phyloP scores from a whole-genome alignment of 768 basidiomycete genomes.

The Rubroboletus satanas region DNA sequence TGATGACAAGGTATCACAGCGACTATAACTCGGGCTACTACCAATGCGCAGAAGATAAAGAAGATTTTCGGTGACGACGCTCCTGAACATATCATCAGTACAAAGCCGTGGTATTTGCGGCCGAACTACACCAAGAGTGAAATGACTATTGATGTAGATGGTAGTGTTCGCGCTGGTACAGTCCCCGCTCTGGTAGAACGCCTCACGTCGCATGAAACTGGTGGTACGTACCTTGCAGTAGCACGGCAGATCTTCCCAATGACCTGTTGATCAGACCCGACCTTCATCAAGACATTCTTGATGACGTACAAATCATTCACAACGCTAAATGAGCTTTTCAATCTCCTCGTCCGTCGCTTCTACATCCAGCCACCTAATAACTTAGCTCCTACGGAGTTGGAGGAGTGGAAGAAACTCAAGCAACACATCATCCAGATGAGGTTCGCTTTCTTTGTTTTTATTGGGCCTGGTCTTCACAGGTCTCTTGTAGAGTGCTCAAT shows the following conservation, averaged over 20 bases:
- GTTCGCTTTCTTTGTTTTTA: slow-evolving; percentile 41
- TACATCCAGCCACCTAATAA: slow-evolving; percentile 69
- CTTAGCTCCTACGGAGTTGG: slow-evolving; percentile 54
- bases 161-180: slow-evolving; percentile 82
- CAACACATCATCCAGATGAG: slow-evolving; percentile 83
- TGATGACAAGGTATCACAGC: slow-evolving; percentile 17
- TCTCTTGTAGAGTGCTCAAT: slow-evolving; percentile 64
- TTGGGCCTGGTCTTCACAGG: background rate
- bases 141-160: slow-evolving; percentile 82
- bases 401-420: slow-evolving; percentile 82
- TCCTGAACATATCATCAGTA: slow-evolving; percentile 43
- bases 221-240: slow-evolving; percentile 50
- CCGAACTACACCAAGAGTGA: slow-evolving; percentile 77
- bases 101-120: slow-evolving; percentile 80
- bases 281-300: slow-evolving; percentile 84
- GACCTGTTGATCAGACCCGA: slow-evolving; percentile 49
- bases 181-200: slow-evolving; percentile 82
- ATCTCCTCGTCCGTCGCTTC: slow-evolving; percentile 78
- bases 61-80: slow-evolving; percentile 63
- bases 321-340: slow-evolving; percentile 74
- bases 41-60: slow-evolving; percentile 53
- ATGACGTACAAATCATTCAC: slow-evolving; percentile 97
- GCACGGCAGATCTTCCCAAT: background rate
- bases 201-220: slow-evolving; percentile 85
- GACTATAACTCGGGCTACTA: slow-evolving; percentile 20